Evolutionary conservation across 345 rosid genomes (phyloP), one percentile per base, ranked within the genome.

Genomic region (Lepidium aucheri): DNA sequence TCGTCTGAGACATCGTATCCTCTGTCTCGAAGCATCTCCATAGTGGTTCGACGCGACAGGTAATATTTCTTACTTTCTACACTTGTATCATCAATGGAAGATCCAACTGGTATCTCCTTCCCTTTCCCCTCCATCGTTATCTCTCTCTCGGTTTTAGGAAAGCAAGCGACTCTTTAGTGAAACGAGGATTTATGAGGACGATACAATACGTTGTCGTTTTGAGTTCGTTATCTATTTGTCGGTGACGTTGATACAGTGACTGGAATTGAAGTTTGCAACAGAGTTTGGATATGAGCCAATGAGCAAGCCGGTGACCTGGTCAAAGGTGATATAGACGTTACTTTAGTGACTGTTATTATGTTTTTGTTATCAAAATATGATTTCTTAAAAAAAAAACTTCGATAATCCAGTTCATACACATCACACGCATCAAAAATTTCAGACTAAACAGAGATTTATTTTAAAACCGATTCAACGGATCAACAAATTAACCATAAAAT

Each of bases 11-110:
- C 79, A 10, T 76, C 74, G 35, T 84, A 91, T 41, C 96, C 98
- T 71, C 98, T 78, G 73, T 91, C 98, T 32, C 66, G 78, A 22
- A 91, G 76, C 96, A 91, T 89, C 82, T 91, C 98, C 60, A 89
- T 75, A 10, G 81, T 80, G 16, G 95, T 87, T 74, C 84, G 80
- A 10, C 95, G 82, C 3, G 90, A 72, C 20, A 89, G 78, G 76
- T 71, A 87, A 78, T 83, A 89, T 50, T 82, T 79, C 80, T 78
- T 90, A 72, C 85, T 83, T 47, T 85, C 96, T 9, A 46, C 53
- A 76, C 80, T 87, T 13, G 87, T 84, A 12, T 74, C 66, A 39
- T 85, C 86, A 1, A 69, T 61, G 58, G 62, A 82, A 54, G n/a
- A 55, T 11, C 60, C 79, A 5, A 44, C 4, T 7, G 54, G 47